Percentiles rank a stretch among this genome's conserved stretches.
phyloP scores from a whole-genome alignment of 306 rosid genomes.

The Vigna angularis region DNA sequence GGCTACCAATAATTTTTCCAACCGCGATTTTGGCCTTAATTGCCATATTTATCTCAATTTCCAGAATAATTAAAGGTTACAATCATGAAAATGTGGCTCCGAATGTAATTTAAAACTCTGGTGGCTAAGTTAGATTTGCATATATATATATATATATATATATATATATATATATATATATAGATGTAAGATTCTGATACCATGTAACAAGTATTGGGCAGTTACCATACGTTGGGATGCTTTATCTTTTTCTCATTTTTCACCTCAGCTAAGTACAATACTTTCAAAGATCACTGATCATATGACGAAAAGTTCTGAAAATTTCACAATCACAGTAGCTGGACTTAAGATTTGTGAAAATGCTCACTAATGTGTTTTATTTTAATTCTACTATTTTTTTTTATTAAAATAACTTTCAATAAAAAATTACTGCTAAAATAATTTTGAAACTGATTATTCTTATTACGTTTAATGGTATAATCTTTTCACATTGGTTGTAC shows the following conservation, averaged over 20 bases:
- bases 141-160: too few relatives aligned
- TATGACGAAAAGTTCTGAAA: conserved; percentile 44
- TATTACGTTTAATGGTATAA: background rate
- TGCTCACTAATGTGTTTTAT: background rate
- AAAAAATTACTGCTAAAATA: background rate
- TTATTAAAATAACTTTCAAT: background rate
- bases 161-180: too few relatives aligned
- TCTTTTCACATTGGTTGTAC: conserved; percentile 42
- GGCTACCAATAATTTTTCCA: background rate
- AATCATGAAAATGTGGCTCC: background rate
- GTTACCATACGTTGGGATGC: background rate
- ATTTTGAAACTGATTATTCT: background rate
- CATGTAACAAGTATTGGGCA: background rate
- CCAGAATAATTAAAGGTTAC: background rate
- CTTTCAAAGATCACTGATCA: conserved; percentile 14
- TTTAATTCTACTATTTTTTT: background rate
- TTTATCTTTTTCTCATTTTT: conserved; percentile 22
- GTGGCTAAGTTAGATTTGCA: background rate
- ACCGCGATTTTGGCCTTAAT: too few relatives aligned
- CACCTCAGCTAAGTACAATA: conserved; percentile 28
- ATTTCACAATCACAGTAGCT: background rate
- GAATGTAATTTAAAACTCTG: background rate
- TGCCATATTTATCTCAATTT: background rate
- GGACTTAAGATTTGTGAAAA: conserved; percentile 23
- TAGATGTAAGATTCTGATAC: background rate